phyloP scores from a whole-genome alignment of 2,329 filamentous ascomycete genomes.

The Aspergillus eucalypticola region DNA sequence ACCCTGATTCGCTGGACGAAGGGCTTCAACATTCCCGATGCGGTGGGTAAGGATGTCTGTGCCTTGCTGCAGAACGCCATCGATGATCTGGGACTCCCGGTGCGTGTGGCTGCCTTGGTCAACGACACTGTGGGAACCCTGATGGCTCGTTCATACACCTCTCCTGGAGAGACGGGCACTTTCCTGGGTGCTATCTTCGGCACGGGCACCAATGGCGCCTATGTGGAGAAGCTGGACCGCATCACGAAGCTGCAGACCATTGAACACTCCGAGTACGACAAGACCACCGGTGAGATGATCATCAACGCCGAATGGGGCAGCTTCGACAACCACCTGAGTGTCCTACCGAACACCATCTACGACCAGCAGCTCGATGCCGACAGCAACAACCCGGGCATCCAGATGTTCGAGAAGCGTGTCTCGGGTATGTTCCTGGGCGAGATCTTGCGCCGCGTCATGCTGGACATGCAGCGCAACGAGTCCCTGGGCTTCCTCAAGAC shows the following conservation, averaged over 20 bases:
- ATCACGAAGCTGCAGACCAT: slow-evolving; percentile 71
- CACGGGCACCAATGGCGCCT: slow-evolving; percentile 95
- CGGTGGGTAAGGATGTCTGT: slow-evolving; percentile 92
- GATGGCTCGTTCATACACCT: slow-evolving; percentile 96
- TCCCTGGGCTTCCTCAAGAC: slow-evolving; percentile 72
- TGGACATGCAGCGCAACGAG: slow-evolving; percentile 70
- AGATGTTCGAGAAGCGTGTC: slow-evolving; percentile 99
- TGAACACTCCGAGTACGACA: slow-evolving; percentile 65
- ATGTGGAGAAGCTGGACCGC: slow-evolving; percentile 86
- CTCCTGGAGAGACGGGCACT: slow-evolving; percentile 80
- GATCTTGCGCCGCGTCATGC: slow-evolving; percentile 75
- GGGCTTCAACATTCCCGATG: slow-evolving; percentile 95
- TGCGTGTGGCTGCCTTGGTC: slow-evolving; percentile 91
- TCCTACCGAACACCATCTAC: slow-evolving; percentile 82
- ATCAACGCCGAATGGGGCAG: slow-evolving; percentile 98
- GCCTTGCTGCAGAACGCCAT: slow-evolving; percentile 85
- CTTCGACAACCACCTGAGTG: slow-evolving; percentile 90
- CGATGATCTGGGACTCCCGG: slow-evolving; percentile 79
- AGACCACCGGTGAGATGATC: slow-evolving; percentile 87
- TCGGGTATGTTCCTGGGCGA: slow-evolving; percentile 98
- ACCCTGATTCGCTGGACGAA: slow-evolving; percentile 97
- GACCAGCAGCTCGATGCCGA: slow-evolving; percentile 75
- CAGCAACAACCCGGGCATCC: slow-evolving; percentile 87
- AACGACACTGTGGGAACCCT: slow-evolving; percentile 98
- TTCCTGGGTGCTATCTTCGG: slow-evolving; percentile 96